These are phyloP conservation scores for Pythium pyrilobum DNA, from an alignment of 352 stramenopile genomes.

Conservation along the genomic window DNA sequence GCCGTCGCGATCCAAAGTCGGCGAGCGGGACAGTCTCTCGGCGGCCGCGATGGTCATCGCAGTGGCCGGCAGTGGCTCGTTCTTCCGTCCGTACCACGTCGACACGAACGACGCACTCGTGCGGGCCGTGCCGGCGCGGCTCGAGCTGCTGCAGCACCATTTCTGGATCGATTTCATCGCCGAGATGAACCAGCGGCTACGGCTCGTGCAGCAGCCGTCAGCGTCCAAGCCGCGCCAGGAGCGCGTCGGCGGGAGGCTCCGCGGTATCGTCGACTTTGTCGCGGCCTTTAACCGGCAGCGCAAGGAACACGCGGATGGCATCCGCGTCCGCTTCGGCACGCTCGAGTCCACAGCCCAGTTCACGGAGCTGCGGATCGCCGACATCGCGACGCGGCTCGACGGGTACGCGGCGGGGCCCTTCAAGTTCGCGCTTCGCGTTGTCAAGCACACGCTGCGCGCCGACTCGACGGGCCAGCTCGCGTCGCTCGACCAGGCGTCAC, in stretches of 20 bases:
- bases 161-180: slow-evolving; percentile 86
- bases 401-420: slow-evolving; percentile 40
- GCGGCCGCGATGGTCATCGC: slow-evolving; percentile 34
- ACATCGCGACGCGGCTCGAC: slow-evolving; percentile 9
- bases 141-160: slow-evolving; percentile 66
- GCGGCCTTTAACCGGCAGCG: slow-evolving; percentile 49
- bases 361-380: not conserved
- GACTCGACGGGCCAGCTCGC: not conserved
- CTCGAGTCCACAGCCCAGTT: slow-evolving; percentile 24
- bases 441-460: slow-evolving; percentile 8
- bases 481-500: too few relatives aligned
- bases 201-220: slow-evolving; percentile 52
- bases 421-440: slow-evolving; percentile 64
- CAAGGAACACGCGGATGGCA: slow-evolving; percentile 38
- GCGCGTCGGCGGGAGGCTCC: slow-evolving; percentile 25
- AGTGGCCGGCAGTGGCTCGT: slow-evolving; percentile 69
- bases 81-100: slow-evolving; percentile 74
- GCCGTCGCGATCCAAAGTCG: slow-evolving; percentile 10
- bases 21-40: too few relatives aligned
- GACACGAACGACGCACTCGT: slow-evolving; percentile 84
- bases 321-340: slow-evolving; percentile 51
- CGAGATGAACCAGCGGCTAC: slow-evolving; percentile 63
- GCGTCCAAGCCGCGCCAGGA: slow-evolving; percentile 26
- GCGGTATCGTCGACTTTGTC: slow-evolving; percentile 43
- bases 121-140: slow-evolving; percentile 54